A percentile compares a stretch with the other conserved stretches of the same genome.
phyloP scores from a whole-genome alignment of 768 basidiomycete genomes.

The Tephrocybe sp. region DNA sequence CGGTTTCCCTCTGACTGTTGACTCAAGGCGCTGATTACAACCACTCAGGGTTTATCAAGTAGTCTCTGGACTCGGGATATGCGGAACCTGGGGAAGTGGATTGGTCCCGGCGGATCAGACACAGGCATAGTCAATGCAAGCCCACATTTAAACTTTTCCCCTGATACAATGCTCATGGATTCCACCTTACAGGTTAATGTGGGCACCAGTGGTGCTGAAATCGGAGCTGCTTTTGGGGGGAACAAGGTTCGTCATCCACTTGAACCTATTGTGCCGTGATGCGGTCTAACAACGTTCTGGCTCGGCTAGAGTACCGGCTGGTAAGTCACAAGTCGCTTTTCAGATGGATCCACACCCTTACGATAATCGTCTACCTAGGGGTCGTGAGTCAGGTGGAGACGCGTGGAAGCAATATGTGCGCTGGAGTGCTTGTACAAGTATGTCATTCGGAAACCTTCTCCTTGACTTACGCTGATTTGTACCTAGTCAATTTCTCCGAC shows the following conservation, averaged over 20 bases:
- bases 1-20: constrained; percentile 15
- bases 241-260: constrained; percentile 63
- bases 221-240: constrained; percentile 87
- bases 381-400: constrained; percentile 95
- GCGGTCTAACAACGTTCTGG: constrained; percentile 15
- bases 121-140: constrained; percentile 89
- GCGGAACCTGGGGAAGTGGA: constrained; percentile 85
- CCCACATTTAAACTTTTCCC: constrained; percentile 17
- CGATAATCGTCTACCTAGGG: constrained; percentile 46
- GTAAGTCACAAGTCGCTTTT: constrained; percentile 36
- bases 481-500: constrained; percentile 81
- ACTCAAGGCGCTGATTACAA: constrained; percentile 10
- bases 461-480: neutral
- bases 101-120: constrained; percentile 87
- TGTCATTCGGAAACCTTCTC: constrained; percentile 11
- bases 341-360: constrained; percentile 1
- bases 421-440: constrained; percentile 84
- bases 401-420: constrained; percentile 98
- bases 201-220: constrained; percentile 59
- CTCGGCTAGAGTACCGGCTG: constrained; percentile 72
- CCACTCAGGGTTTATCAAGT: constrained; percentile 73
- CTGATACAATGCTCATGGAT: constrained; percentile 8
- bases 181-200: constrained; percentile 45
- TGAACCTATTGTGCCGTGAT: constrained; percentile 19
- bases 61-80: constrained; percentile 89